These are phyloP conservation scores for Ocimum tenuiflorum DNA, from an alignment of 257 asterid genomes.

Conservation along the genomic window DNA sequence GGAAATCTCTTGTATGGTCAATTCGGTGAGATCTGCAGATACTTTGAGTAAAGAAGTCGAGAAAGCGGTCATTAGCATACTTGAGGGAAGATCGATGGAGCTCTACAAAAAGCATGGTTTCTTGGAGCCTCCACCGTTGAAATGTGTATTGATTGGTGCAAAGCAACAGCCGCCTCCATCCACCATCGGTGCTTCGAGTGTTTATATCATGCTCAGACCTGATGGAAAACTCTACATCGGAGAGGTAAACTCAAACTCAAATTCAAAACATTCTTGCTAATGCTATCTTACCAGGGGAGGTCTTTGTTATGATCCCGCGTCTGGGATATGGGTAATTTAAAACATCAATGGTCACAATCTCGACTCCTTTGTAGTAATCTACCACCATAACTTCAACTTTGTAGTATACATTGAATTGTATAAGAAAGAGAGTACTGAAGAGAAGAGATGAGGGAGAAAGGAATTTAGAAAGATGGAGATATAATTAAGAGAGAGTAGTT, in stretches of 20 bases:
- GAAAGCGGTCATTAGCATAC: slow-evolving; percentile 38
- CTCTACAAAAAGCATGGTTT: slow-evolving; percentile 28
- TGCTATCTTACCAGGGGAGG: too few species aligned
- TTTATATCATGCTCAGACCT: slow-evolving; percentile 70
- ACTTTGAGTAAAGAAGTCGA: slow-evolving; percentile 46
- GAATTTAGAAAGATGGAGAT: too few species aligned
- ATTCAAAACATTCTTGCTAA: neutral
- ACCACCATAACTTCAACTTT: too few species aligned
- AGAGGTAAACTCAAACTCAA: slow-evolving; percentile 53
- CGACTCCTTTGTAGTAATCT: too few species aligned
- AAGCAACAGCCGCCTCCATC: slow-evolving; percentile 96
- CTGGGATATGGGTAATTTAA: too few species aligned
- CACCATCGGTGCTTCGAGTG: slow-evolving; percentile 77
- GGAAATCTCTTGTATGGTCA: neutral
- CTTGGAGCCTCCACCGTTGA: slow-evolving; percentile 25
- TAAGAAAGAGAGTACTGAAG: too few species aligned
- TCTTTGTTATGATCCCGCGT: too few species aligned
- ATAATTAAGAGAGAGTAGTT: too few species aligned
- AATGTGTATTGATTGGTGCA: slow-evolving; percentile 55
- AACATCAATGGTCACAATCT: too few species aligned
- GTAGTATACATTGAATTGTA: too few species aligned
- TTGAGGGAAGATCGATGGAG: slow-evolving; percentile 33
- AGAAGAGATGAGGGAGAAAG: too few species aligned
- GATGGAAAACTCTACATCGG: slow-evolving; percentile 72
- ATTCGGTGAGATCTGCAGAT: slow-evolving; percentile 23